Conservation (phyloP, 2,329 filamentous ascomycete genomes). For the Tolypocladium tundrense region DNA sequence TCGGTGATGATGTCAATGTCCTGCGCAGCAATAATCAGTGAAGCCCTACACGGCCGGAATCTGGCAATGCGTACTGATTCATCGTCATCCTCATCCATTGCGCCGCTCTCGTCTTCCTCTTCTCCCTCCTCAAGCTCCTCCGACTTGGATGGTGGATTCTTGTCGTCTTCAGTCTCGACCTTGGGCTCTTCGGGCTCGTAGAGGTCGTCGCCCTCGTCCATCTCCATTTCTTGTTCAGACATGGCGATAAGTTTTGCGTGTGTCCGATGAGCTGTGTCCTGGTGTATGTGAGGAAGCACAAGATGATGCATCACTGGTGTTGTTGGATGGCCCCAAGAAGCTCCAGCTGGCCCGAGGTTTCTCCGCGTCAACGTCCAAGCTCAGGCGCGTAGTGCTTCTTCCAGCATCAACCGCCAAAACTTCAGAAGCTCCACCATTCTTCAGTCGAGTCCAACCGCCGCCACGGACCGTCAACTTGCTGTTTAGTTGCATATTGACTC, state of each 20-base stretch:
- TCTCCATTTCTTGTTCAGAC: conserved; percentile 40
- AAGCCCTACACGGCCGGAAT: background rate
- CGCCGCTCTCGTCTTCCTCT: conserved; percentile 51
- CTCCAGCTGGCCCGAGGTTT: conserved; percentile 15
- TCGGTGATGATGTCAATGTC: conserved; percentile 62
- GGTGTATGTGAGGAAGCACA: background rate
- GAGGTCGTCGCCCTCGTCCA: conserved; percentile 59
- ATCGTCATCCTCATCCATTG: conserved; percentile 50
- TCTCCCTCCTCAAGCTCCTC: conserved; percentile 55
- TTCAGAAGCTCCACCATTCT: background rate
- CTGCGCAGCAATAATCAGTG: conserved; percentile 20
- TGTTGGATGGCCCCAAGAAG: conserved; percentile 1
- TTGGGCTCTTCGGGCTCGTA: conserved; percentile 51
- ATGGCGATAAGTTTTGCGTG: background rate
- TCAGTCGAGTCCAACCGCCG: background rate
- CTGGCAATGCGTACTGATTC: conserved; percentile 22
- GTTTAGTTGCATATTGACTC: background rate
- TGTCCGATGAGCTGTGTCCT: conserved; percentile 1
- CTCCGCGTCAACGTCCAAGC: conserved; percentile 10
- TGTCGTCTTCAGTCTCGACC: conserved; percentile 19
- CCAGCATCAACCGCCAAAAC: background rate
- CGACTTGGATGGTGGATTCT: conserved; percentile 22
- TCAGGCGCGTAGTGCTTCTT: background rate
- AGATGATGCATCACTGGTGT: background rate
- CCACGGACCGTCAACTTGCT: background rate